Evolutionary conservation across 177 flowering plant genomes (phyloP).

Genomic region (Vitis hybrid): DNA sequence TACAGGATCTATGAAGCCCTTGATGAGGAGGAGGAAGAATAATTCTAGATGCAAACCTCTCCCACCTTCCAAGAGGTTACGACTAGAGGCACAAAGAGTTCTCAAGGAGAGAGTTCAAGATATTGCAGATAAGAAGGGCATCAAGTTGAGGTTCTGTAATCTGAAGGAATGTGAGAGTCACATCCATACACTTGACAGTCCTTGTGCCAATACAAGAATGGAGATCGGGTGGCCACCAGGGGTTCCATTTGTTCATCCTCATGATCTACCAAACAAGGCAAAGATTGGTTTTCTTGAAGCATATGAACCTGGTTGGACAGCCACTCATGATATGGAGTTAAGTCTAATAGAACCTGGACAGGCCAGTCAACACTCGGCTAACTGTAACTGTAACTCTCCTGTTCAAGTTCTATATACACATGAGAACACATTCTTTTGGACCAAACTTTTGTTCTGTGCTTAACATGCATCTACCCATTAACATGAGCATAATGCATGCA

Average conservation of each 20-base stretch:
- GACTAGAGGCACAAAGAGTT: conserved; percentile 95
- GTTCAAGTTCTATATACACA: conserved; percentile 11
- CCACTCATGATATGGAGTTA: conserved; percentile 85
- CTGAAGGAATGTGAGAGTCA: conserved; percentile 92
- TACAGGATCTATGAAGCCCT: conserved; percentile 84
- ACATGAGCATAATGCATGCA: no score
- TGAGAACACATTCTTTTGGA: no score
- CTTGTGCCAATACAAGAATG: conserved; percentile 75
- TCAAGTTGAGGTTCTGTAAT: conserved; percentile 89
- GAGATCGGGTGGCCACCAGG: conserved; percentile 99
- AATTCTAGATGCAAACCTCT: conserved; percentile 75
- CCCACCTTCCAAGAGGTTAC: conserved; percentile 94
- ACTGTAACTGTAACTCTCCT: conserved; percentile 42
- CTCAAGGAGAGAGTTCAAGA: conserved; percentile 96
- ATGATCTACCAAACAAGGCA: conserved; percentile 95
- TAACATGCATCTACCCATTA: no score
- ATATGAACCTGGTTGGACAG: conserved; percentile 96
- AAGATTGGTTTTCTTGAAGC: conserved; percentile 96
- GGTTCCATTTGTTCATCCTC: conserved; percentile 99
- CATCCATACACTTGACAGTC: conserved; percentile 74
- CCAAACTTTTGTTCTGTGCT: background rate
- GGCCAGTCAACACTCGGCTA: conserved; percentile 54
- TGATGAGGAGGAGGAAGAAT: conserved; percentile 69
- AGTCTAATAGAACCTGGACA: conserved; percentile 67
- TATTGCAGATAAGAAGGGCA: conserved; percentile 96